Evolutionary conservation across 106 monocot species (phyloP), one percentile per base, ranked within the genome.

Genomic region (Dactylorhiza incarnata): DNA sequence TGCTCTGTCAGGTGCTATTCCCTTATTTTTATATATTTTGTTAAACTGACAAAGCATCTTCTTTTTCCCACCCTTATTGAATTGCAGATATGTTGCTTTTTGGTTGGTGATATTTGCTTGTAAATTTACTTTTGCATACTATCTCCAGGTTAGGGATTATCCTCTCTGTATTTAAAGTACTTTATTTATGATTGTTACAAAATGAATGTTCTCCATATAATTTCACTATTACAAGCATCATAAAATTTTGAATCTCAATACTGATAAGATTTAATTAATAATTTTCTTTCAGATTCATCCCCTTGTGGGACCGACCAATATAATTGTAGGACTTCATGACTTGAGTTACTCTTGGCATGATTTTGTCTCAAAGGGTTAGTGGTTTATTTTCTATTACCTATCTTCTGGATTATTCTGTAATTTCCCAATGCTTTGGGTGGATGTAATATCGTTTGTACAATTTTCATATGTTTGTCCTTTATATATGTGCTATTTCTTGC

Each of bases 291-390:
- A 99, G 97, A 91, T 99, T 73, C 79, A 80, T 23, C 97, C 97
- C 47, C 81, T 99, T 22, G 91, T 99, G 3, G 22, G 77, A 16
- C 97, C 97, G 26, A 99, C 97, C 2, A 91, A 77, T 44, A 77
- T 88, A 63, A 99, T 99, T 55, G 66, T 91, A 53, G 26, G 79
- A 6, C 83, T 99, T 6, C 79, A 75, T 45, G 73, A 80, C 78
- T 80, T 99, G 83, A 70, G 17, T 9, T 99, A 99, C 77, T 89
- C 97, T 4, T 99, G 97, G 97, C 97, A 94, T 82, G 94, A 94
- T 87, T 68, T 99, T 80, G 91, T 99, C 29, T 99, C 97, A 71
- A 85, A 79, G 62, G 94, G 97, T 99, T 75, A 72, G 80, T 11
- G 26, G 12, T 17, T 37, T 54, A 16, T 29, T 53, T 73, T 73